A percentile compares a stretch with the other conserved stretches of the same genome.
Evolutionary conservation across 139 green algal genomes (phyloP).

Genomic region (Chlamydomonas urium): DNA sequence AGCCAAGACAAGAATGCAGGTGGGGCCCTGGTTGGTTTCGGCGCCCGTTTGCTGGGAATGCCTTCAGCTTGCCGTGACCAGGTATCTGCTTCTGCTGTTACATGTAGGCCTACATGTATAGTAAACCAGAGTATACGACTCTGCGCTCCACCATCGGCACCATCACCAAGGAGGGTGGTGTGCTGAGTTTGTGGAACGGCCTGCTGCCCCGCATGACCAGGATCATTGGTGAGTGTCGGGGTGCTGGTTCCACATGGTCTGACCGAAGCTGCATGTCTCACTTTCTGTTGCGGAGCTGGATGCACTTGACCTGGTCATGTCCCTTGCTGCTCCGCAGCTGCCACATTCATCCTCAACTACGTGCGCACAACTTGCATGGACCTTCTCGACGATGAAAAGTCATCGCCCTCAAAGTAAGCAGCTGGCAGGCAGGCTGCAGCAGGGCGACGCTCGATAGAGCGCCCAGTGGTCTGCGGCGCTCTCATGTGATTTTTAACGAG

Average conservation of each 20-base stretch:
- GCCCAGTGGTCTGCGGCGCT: too few species aligned
- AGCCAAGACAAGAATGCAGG: constrained; percentile 85
- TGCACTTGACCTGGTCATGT: neutral
- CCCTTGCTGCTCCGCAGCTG: constrained; percentile 32
- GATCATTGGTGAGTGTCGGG: constrained; percentile 55
- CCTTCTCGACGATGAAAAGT: constrained; percentile 32
- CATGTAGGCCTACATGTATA: constrained; percentile 55
- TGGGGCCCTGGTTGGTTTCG: constrained; percentile 11
- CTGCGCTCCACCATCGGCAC: constrained; percentile 27
- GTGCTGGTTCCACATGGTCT: neutral
- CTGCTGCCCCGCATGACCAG: constrained; percentile 53
- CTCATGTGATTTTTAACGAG: too few species aligned
- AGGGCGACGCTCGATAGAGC: too few species aligned
- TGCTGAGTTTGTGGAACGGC: constrained; percentile 53
- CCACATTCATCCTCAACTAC: constrained; percentile 61
- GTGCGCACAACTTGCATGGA: constrained; percentile 38
- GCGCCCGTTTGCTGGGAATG: too few species aligned
- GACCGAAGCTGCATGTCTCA: neutral
- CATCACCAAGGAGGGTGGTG: constrained; percentile 48
- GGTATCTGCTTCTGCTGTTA: too few species aligned
- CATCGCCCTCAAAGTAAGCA: too few species aligned
- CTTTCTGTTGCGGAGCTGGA: neutral
- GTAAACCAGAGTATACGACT: constrained; percentile 53
- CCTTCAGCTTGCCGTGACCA: too few species aligned
- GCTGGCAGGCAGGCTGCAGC: too few species aligned